Base-by-base conservation (phyloP, 2,329 filamentous ascomycete species). In the Onygena corvina region DNA sequence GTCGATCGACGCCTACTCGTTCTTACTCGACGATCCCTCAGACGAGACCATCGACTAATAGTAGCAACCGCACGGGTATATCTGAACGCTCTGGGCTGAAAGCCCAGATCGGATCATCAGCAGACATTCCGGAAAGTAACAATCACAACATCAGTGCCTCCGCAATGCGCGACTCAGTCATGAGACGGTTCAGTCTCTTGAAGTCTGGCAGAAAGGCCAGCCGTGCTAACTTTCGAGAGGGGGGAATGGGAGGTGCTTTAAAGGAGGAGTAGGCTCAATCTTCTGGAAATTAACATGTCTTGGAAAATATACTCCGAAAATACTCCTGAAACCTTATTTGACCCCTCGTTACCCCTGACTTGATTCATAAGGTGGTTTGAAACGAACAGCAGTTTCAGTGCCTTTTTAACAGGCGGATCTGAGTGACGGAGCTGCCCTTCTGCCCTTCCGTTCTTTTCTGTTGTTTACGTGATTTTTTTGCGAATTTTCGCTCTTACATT, bases 171-270 rank as follows among this genome's bases (percentile, higher is more conserved):
- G 77, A 76, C 30, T 83, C 80, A 51, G 77, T 93, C 56, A 80
- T 82, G 67, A 90, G 87, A 69, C 71, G 87, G 60, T 72, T 93
- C 56, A 92, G 85, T 63, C 71, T 88, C 59, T 71, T 93, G 60
- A 85, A 83, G 63, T 73, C 88, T 46, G 81, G 83, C 25, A 82
- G 80, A 63, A 86, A 84, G 68, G 71, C 70, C 40, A 79, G 76
- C 60, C 81, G 79, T 63, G 69, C 60, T 51, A 75, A 70, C 61
- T 71, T 67, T 30, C 58, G 61, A 52, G 59, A 63, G 8, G 49
- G 42, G 4, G 44, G 33, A n/a, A 27, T 34, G 8, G 29, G 38
- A 12, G 57, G 58, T 36, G 52, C 57, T 14, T 50, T 68, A 31
- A 61, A 54, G 31, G 67, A 69, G 56, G 67, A 69, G 57, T 69